Evolutionary conservation across 208 protist species (phyloP), one percentile per base, ranked within the genome.

Genomic region (Trypanosomatidae sp.): DNA sequence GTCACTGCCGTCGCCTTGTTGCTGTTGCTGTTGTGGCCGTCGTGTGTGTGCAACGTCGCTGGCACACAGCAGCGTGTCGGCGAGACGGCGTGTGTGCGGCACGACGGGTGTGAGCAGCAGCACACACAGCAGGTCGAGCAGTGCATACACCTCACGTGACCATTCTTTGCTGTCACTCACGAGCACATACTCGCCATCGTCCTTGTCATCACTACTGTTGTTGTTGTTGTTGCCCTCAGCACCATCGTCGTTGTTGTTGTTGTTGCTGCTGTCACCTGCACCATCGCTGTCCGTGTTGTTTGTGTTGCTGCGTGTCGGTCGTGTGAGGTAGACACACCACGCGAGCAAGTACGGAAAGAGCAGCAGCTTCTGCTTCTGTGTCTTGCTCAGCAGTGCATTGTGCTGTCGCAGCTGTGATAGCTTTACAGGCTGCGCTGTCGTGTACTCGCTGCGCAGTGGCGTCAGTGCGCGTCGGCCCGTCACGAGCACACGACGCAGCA

Each of bases 301-400:
- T 5, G 41, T 33, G 1, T 54, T 23, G 2, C 25, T 4, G n/a
- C 45, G 20, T 6, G 56, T 13, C 7, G 67, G 57, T 7, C 57
- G 71, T 2, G 67, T 81, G 13, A 88, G 55, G 39, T 53, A 57
- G 28, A 87, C 44, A 43, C 70, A 74, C 78, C 77, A 88, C 13
- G 67, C 44, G 22, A 88, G 63, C 7, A 87, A 19, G 46, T 88
- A 84, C 0, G 74, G 73, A 38, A 89, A 89, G 28, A 93, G 64
- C 15, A 79, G 52, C 33, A 86, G 56, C 56, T 80, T 81, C 45
- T 89, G 84, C 47, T 92, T 92, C 33, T 78, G 71, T 22, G 79
- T 88, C 61, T 85, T 88, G 22, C 41, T 24, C 15, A 89, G 60
- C 6, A 82, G 61, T 8, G 33, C 23, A 44, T 75, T 71, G 24